Evolutionary conservation across 2,329 filamentous ascomycete genomes (phyloP).

Genomic region (Neurospora sp.): DNA sequence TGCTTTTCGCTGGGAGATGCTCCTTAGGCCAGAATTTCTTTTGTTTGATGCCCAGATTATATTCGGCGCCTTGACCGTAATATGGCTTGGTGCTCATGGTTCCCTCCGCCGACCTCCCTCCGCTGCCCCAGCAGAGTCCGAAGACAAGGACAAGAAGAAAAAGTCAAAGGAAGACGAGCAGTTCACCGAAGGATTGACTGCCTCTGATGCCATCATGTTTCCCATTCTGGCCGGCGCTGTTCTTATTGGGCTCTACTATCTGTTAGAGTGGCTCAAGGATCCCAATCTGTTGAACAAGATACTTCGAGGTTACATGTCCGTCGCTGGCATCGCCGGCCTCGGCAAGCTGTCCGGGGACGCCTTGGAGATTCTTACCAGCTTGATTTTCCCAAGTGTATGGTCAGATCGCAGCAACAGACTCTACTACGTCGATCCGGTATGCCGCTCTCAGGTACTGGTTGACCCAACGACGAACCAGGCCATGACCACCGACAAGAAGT

Average conservation of each 20-base stretch:
- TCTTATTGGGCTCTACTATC: conserved; percentile 67
- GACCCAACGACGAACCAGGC: conserved; percentile 19
- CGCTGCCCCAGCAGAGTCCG: conserved; percentile 49
- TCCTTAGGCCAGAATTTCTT: conserved; percentile 27
- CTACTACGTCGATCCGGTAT: conserved; percentile 34
- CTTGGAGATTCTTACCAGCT: conserved; percentile 51
- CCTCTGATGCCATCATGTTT: conserved; percentile 75
- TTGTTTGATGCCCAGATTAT: conserved; percentile 38
- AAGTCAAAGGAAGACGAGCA: conserved; percentile 43
- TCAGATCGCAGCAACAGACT: conserved; percentile 31
- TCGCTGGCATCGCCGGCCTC: conserved; percentile 69
- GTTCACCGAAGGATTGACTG: conserved; percentile 52
- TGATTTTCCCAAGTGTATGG: conserved; percentile 69
- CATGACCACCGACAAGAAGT: conserved; percentile 21
- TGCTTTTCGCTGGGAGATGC: conserved; percentile 6
- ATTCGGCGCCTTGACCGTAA: conserved; percentile 65
- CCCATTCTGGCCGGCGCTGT: conserved; percentile 66
- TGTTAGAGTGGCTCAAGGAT: conserved; percentile 83
- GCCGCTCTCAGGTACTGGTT: conserved; percentile 27
- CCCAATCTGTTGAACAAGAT: conserved; percentile 73
- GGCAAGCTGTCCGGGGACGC: conserved; percentile 63
- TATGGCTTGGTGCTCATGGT: conserved; percentile 77
- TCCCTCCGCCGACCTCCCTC: conserved; percentile 75
- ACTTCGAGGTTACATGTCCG: conserved; percentile 72
- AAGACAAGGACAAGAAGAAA: conserved; percentile 27